phyloP scores from a whole-genome alignment of 2,329 filamentous ascomycete species.

The Colletotrichum tamarilloi region DNA sequence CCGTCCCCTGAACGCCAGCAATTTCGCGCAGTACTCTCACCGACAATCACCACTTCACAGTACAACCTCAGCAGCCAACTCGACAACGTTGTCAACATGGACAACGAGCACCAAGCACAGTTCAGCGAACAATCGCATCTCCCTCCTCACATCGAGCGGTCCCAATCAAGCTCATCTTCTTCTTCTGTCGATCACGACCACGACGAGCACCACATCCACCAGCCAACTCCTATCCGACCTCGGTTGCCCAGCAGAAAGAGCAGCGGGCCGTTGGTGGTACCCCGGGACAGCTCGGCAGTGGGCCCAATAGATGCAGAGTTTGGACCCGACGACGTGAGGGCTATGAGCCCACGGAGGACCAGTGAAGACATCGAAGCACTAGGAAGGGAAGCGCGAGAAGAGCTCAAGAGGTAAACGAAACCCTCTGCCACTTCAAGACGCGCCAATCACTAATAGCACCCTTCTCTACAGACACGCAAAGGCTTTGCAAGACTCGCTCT shows the following conservation, averaged over 20 bases:
- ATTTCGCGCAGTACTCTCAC: background rate
- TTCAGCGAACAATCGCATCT: constrained; percentile 37
- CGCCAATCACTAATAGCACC: background rate
- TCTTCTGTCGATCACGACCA: constrained; percentile 45
- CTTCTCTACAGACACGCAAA: constrained; percentile 79
- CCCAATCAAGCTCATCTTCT: constrained; percentile 46
- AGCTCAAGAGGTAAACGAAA: constrained; percentile 64
- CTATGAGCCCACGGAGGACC: constrained; percentile 93
- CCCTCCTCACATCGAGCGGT: constrained; percentile 50
- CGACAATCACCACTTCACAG: background rate
- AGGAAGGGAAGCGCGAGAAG: constrained; percentile 81
- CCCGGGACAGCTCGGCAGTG: constrained; percentile 78
- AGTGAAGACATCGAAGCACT: constrained; percentile 91
- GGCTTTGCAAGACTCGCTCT: constrained; percentile 86
- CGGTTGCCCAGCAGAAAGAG: constrained; percentile 79
- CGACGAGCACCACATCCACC: constrained; percentile 56
- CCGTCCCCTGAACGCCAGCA: background rate
- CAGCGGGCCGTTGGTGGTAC: constrained; percentile 85
- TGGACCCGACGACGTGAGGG: constrained; percentile 87
- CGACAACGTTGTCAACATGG: constrained; percentile 27
- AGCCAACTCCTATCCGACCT: constrained; percentile 69
- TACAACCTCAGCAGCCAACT: background rate
- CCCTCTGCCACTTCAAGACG: background rate
- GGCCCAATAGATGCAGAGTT: constrained; percentile 80
- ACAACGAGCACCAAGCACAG: constrained; percentile 38